These are phyloP conservation scores for Pichia sp. DNA, from an alignment of 1,139 yeast species.

Conservation along the genomic window DNA sequence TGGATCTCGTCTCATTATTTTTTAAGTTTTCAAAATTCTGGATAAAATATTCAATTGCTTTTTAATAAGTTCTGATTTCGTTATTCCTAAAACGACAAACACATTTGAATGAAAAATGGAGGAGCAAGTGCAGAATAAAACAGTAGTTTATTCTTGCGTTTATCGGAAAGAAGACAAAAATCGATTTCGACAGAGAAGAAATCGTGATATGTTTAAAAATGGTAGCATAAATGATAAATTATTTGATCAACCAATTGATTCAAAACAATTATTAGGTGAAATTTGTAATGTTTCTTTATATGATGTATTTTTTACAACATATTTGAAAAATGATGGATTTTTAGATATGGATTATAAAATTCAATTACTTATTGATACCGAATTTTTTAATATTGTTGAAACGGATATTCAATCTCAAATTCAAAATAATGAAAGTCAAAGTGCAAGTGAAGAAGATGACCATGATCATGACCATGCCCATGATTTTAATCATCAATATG, in stretches of 20 bases:
- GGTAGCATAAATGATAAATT: not conserved
- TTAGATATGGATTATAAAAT: slow-evolving; percentile 4
- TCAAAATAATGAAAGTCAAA: not conserved
- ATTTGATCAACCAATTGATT: slow-evolving; percentile 3
- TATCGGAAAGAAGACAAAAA: slow-evolving; percentile 6
- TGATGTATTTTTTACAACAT: slow-evolving; percentile 5
- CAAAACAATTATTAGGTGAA: slow-evolving; percentile 6
- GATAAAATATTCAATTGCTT: too few relatives aligned
- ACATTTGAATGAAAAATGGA: not conserved
- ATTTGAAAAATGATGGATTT: slow-evolving; percentile 4
- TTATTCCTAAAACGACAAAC: too few relatives aligned
- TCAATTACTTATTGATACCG: slow-evolving; percentile 10
- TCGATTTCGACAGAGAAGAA: not conserved
- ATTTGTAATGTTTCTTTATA: slow-evolving; percentile 2
- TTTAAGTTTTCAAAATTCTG: too few relatives aligned
- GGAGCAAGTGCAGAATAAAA: not conserved
- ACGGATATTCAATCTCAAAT: not conserved
- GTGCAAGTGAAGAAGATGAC: too few relatives aligned
- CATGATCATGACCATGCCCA: not conserved
- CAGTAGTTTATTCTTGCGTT: slow-evolving; percentile 8
- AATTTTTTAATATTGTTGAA: slow-evolving; percentile 4
- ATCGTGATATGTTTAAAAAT: slow-evolving; percentile 2
- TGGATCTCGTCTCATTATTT: too few relatives aligned
- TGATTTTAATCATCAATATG: not conserved
- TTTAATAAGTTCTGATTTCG: too few relatives aligned